Evolutionary conservation across 2,329 filamentous ascomycete species (phyloP).

Genomic region (Emergomyces africanus): DNA sequence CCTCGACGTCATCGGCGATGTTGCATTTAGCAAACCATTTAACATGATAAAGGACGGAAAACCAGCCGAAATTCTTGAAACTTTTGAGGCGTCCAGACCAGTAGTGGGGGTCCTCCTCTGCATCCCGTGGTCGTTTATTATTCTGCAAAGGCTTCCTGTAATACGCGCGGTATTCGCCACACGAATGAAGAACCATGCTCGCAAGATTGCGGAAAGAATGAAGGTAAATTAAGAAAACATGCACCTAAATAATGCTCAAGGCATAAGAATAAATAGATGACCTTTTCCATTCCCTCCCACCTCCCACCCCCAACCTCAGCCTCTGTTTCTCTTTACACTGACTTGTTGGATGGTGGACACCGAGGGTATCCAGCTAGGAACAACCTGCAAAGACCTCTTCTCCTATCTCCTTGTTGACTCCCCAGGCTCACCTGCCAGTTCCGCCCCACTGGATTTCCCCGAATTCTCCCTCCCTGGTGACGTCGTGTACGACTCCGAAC

Average conservation of each 20-base stretch:
- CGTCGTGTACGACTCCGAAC: conserved; percentile 3
- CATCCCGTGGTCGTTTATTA: conserved; percentile 14
- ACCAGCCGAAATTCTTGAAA: conserved; percentile 12
- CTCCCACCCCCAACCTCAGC: no score
- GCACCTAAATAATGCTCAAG: no score
- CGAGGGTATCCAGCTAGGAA: background rate
- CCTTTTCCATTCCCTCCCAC: background rate
- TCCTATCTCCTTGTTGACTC: conserved; percentile 2
- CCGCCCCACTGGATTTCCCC: background rate
- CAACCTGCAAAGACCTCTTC: conserved; percentile 3
- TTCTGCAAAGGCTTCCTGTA: conserved; percentile 12
- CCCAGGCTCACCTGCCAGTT: background rate
- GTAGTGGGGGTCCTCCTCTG: conserved; percentile 11
- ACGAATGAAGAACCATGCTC: conserved; percentile 11
- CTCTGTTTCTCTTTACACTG: background rate
- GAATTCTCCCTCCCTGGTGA: background rate
- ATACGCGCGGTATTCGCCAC: conserved; percentile 7
- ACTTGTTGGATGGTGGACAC: background rate
- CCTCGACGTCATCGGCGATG: conserved; percentile 25
- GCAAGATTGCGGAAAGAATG: conserved; percentile 7
- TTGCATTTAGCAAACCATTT: conserved; percentile 26
- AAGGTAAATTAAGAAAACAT: conserved; percentile 7
- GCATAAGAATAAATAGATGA: background rate
- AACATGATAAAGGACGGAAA: conserved; percentile 18
- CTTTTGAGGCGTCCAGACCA: conserved; percentile 11